Evolutionary conservation across 257 asterid species (phyloP).

Genomic region (Cruciata laevipes): DNA sequence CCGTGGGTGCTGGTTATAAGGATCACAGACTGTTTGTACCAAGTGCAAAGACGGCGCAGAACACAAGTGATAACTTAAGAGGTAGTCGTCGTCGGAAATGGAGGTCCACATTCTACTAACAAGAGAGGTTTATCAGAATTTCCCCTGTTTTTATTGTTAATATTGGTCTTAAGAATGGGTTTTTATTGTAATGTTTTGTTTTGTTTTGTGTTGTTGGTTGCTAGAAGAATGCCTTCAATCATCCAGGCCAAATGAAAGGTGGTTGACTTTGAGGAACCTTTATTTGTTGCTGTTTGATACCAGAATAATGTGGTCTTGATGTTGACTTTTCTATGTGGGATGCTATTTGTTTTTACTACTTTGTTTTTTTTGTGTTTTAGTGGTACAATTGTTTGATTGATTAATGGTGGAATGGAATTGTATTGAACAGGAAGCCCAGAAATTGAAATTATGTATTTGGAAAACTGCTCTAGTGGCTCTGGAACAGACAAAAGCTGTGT

Average conservation of each 20-base stretch:
- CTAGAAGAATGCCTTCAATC: conserved; percentile 32
- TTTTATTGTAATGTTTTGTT: conserved; percentile 13
- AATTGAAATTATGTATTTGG: conserved; percentile 28
- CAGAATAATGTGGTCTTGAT: neutral
- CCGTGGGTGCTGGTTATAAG: too few relatives aligned
- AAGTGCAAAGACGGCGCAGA: too few relatives aligned
- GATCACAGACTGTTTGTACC: too few relatives aligned
- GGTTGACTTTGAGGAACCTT: neutral
- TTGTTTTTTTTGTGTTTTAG: conserved; percentile 13
- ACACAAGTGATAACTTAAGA: conserved; percentile 32
- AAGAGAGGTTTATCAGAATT: conserved; percentile 34
- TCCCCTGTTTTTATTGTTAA: neutral
- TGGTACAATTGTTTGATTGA: conserved; percentile 16
- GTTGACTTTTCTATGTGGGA: conserved; percentile 14
- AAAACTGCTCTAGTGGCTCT: conserved; percentile 59
- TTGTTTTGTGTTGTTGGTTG: conserved; percentile 21
- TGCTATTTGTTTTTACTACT: too few relatives aligned
- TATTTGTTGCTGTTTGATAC: neutral
- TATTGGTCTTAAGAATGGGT: neutral
- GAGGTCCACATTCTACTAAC: conserved; percentile 10
- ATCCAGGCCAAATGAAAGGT: conserved; percentile 67
- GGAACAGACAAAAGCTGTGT: conserved; percentile 45
- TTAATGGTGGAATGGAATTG: neutral
- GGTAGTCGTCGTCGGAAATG: conserved; percentile 22
- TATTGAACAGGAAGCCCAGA: conserved; percentile 27